phyloP scores from a whole-genome alignment of 148 eudicot genomes.

The Vaccinium macrocarpon region DNA sequence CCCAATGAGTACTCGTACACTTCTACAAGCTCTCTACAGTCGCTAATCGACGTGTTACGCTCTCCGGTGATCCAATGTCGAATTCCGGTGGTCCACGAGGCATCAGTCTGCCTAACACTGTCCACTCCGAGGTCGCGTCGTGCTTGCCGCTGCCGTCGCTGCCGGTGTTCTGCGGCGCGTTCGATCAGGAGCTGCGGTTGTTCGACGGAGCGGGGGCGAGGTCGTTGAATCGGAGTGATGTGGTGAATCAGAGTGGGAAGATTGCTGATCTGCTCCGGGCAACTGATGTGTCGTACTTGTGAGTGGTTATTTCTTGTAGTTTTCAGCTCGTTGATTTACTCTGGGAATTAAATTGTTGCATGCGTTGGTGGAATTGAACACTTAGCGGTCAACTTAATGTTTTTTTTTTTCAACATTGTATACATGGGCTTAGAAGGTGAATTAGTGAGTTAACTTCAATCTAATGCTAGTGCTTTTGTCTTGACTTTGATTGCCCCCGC shows the following conservation, averaged over 20 bases:
- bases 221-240: constrained; percentile 45
- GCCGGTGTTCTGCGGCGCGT: constrained; percentile 79
- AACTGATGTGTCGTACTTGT: constrained; percentile 88
- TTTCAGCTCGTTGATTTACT: not conserved
- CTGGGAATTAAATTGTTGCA: not conserved
- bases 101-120: constrained; percentile 67
- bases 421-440: too few relatives aligned
- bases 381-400: too few relatives aligned
- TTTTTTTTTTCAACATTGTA: too few relatives aligned
- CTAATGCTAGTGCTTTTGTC: too few relatives aligned
- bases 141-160: constrained; percentile 86
- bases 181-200: constrained; percentile 62
- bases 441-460: too few relatives aligned
- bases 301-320: constrained; percentile 22
- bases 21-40: not conserved
- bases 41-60: not conserved
- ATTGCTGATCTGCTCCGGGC: constrained; percentile 70
- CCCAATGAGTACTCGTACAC: constrained; percentile 4
- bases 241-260: constrained; percentile 52
- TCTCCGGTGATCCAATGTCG: constrained; percentile 25
- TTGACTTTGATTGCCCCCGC: too few relatives aligned
- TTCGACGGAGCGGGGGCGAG: constrained; percentile 50
- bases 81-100: constrained; percentile 49
- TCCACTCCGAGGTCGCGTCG: constrained; percentile 87
- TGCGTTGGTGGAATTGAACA: not conserved